Percentiles rank a stretch among this genome's conserved stretches.
Evolutionary conservation across 2,329 filamentous ascomycete genomes (phyloP).

Genomic region (Pyricularia grisea): DNA sequence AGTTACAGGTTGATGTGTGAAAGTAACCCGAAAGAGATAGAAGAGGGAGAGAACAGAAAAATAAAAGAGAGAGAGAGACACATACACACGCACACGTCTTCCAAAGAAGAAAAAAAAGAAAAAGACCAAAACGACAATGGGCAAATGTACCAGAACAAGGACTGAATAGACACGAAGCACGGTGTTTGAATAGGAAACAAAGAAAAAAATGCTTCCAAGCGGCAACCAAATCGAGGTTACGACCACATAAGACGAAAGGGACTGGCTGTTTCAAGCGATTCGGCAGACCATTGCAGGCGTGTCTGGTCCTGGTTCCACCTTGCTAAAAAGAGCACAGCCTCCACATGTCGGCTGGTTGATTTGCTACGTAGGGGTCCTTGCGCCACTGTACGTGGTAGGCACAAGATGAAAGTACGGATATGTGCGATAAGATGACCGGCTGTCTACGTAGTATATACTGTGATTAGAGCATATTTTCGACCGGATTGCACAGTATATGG

Average conservation of each 20-base stretch:
- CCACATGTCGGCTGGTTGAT: too few relatives aligned
- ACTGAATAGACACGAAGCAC: background rate
- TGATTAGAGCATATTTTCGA: background rate
- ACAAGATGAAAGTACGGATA: background rate
- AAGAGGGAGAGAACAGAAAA: too few relatives aligned
- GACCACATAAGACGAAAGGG: background rate
- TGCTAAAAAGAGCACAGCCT: background rate
- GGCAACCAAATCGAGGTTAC: background rate
- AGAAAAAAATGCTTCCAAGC: background rate
- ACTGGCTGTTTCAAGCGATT: background rate
- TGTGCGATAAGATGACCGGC: background rate
- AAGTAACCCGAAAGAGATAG: background rate
- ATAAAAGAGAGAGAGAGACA: background rate
- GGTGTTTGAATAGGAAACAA: background rate
- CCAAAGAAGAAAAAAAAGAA: too few relatives aligned
- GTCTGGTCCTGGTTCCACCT: background rate
- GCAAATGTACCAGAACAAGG: background rate
- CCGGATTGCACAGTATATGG: background rate
- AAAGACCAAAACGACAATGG: background rate
- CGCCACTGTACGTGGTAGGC: background rate
- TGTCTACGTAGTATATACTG: background rate
- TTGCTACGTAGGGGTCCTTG: background rate
- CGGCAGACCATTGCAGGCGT: background rate
- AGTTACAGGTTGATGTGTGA: background rate
- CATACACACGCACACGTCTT: too few relatives aligned